Base-by-base conservation (phyloP, 257 asterid species). In the Solanum pennellii region DNA sequence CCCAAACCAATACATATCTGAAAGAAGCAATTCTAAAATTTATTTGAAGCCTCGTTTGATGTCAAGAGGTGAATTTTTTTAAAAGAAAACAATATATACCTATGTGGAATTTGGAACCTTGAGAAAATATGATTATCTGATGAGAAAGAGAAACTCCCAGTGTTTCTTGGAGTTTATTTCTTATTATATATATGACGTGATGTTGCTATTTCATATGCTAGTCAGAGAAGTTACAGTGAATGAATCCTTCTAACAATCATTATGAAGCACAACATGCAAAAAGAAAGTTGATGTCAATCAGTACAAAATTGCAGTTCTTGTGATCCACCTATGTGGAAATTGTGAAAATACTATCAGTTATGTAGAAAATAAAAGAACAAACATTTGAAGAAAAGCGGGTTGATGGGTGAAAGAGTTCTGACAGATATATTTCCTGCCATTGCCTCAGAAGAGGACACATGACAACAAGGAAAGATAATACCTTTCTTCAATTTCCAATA, bases 401-500 rank as follows among this genome's bases (percentile, higher is more conserved):
- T 84, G 83, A 31, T 33, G 18, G 71, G 25, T 59, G 73, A 60
- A 62, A 86, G 87, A 66, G 84, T 44, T 20, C 83, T 85, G 29
- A 45, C 56, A 47, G 33, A 35, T 33, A 47, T 71, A 82, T 68
- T 20, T 82, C n/a, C 77, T 35, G 31, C 83, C 72, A 71, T 41
- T 83, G 74, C 76, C 82, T 62, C 37, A 69, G 69, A 33, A 39
- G 88, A 69, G 41, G 62, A 84, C 83, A 72, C 84, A 47, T 14
- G 41, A 86, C 44, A 60, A 87, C 72, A 15, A 85, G 56, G 45
- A 35, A 42, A 47, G 37, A 84, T 66, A 82, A 76, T 91, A 95
- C 98, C 99, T 95, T 89, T 93, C 95, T 89, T 92, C 94, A 12
- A 86, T 85, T 88, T 93, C 93, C 52, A 45, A 52, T 74, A 95